Evolutionary conservation across 345 rosid species (phyloP).

Genomic region (Brassica juncea): DNA sequence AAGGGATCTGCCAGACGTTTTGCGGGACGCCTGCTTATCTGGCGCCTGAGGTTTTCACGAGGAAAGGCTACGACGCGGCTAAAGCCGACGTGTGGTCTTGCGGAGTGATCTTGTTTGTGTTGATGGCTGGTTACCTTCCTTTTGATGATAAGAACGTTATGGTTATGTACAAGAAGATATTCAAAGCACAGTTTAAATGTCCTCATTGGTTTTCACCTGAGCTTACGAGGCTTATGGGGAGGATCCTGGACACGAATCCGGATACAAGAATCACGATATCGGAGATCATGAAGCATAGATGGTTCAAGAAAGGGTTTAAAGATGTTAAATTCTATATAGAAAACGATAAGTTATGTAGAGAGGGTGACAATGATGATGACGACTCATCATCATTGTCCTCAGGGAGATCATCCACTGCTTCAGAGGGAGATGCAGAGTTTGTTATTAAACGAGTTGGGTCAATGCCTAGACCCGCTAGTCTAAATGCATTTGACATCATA

Average conservation of each 20-base stretch:
- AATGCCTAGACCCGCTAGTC: conserved; percentile 58
- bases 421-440: conserved; percentile 35
- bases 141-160: conserved; percentile 79
- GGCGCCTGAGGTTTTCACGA: conserved; percentile 79
- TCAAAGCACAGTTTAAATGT: conserved; percentile 69
- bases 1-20: conserved; percentile 69
- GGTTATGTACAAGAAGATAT: conserved; percentile 77
- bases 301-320: conserved; percentile 73
- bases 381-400: conserved; percentile 27
- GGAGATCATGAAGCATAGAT: conserved; percentile 64
- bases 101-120: conserved; percentile 77
- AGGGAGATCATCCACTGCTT: conserved; percentile 46
- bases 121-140: conserved; percentile 82
- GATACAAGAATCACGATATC: conserved; percentile 72
- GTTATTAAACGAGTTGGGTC: conserved; percentile 33
- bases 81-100: conserved; percentile 95
- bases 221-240: conserved; percentile 58
- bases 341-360: conserved; percentile 40
- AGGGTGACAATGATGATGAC: conserved; percentile 40
- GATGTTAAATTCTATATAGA: conserved; percentile 55
- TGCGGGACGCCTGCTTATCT: conserved; percentile 85
- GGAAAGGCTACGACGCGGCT: conserved; percentile 85
- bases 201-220: conserved; percentile 86
- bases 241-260: conserved; percentile 81
- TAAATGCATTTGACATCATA: conserved; percentile 86